phyloP scores from a whole-genome alignment of 805 yeast species.

The Candida xiaguanensis region DNA sequence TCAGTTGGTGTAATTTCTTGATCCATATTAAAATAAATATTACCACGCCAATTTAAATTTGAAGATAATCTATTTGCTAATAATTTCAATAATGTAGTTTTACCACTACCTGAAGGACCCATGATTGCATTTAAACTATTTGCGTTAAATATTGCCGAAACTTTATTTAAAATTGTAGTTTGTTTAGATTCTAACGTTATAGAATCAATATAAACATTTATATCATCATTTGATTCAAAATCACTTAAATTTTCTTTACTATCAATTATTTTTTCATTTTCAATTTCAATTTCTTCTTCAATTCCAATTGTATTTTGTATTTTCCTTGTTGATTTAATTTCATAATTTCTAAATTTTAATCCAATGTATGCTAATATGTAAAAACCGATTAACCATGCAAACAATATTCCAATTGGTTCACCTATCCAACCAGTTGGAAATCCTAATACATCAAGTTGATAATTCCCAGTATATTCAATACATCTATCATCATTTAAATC shows the following conservation, averaged over 20 bases:
- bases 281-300: slow-evolving; percentile 12
- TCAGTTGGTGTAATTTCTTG: slow-evolving; percentile 2
- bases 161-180: slow-evolving; percentile 15
- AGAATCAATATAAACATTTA: slow-evolving; percentile 4
- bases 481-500: slow-evolving; percentile 19
- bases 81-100: slow-evolving; percentile 33
- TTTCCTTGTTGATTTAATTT: slow-evolving; percentile 45
- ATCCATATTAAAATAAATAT: slow-evolving; percentile 5
- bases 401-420: slow-evolving; percentile 56
- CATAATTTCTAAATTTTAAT: slow-evolving; percentile 47
- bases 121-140: slow-evolving; percentile 23
- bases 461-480: slow-evolving; percentile 49
- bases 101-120: slow-evolving; percentile 44
- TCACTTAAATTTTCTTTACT: neutral
- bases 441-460: slow-evolving; percentile 55
- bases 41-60: slow-evolving; percentile 18
- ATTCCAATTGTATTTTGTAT: slow-evolving; percentile 31
- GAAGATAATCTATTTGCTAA: slow-evolving; percentile 48
- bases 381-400: slow-evolving; percentile 59
- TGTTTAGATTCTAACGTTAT: slow-evolving; percentile 4
- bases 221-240: neutral
- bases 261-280: neutral
- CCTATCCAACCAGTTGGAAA: slow-evolving; percentile 61
- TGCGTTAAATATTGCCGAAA: slow-evolving; percentile 24
- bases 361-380: slow-evolving; percentile 47